A percentile compares a stretch with the other conserved stretches of the same genome.
Evolutionary conservation across 768 basidiomycete genomes (phyloP).

Genomic region (Hericium rajendrae): DNA sequence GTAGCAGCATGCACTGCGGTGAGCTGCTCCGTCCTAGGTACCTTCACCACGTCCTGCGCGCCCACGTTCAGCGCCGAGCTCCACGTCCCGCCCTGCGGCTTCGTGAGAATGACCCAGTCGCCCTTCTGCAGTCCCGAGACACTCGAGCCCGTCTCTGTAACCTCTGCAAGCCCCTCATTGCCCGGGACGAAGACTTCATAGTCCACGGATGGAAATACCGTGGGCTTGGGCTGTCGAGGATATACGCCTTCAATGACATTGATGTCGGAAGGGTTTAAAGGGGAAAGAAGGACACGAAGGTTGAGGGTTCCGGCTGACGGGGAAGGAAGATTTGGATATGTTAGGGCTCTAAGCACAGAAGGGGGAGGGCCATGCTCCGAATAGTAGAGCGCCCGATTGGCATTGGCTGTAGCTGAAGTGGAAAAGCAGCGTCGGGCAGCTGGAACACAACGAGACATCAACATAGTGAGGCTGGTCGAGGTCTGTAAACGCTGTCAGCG

Average conservation of each 20-base stretch:
- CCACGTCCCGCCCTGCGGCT: conserved; percentile 73
- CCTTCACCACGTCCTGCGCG: conserved; percentile 47
- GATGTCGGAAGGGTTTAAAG: conserved; percentile 76
- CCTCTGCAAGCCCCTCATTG: conserved; percentile 67
- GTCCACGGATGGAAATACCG: conserved; percentile 24
- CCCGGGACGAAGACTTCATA: conserved; percentile 51
- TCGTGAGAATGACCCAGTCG: conserved; percentile 71
- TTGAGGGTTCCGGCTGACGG: conserved; percentile 53
- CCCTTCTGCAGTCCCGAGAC: conserved; percentile 36
- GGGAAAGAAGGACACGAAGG: conserved; percentile 57
- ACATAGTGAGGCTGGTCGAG: too few species aligned
- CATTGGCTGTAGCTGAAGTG: conserved; percentile 21
- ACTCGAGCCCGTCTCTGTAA: conserved; percentile 49
- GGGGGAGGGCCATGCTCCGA: conserved; percentile 54
- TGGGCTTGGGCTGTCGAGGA: conserved; percentile 46
- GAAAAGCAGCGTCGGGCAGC: conserved; percentile 11
- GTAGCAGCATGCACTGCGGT: conserved; percentile 65
- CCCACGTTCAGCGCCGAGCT: conserved; percentile 42
- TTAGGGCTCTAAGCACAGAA: conserved; percentile 44
- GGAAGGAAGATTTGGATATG: conserved; percentile 40
- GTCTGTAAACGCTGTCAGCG: too few species aligned
- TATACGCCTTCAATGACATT: conserved; percentile 82
- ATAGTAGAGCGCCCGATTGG: conserved; percentile 62
- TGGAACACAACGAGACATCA: too few species aligned
- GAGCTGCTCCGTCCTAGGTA: conserved; percentile 39